These are phyloP conservation scores for Glycine soja DNA, from an alignment of 306 rosid species.

Conservation along the genomic window DNA sequence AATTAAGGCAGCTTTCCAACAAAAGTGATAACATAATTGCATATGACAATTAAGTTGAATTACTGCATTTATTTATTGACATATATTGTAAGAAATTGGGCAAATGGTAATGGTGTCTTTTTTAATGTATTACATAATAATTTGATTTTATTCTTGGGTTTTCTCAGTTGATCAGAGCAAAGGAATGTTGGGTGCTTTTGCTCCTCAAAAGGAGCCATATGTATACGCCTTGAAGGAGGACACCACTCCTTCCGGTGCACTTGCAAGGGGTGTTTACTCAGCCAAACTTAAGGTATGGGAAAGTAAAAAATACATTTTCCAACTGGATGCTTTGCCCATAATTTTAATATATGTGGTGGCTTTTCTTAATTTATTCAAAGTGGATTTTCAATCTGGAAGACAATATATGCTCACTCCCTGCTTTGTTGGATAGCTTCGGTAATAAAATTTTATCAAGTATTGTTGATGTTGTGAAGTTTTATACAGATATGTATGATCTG, in stretches of 20 bases:
- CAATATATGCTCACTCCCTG: neutral
- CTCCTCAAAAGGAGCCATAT: constrained; percentile 80
- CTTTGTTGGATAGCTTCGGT: neutral
- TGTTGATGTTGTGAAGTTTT: neutral
- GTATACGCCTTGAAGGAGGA: constrained; percentile 44
- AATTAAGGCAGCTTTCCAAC: no score
- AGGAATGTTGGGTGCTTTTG: constrained; percentile 95
- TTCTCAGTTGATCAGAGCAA: constrained; percentile 82
- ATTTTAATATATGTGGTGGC: neutral
- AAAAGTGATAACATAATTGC: constrained; percentile 17
- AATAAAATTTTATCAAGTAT: neutral
- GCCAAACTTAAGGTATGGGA: constrained; percentile 81
- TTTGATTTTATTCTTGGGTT: constrained; percentile 24
- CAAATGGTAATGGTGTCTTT: neutral
- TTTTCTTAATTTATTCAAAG: constrained; percentile 4
- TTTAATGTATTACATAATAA: neutral
- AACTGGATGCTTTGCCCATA: constrained; percentile 20
- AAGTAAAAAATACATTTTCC: neutral
- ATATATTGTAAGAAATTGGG: neutral
- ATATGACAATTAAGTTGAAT: constrained; percentile 18
- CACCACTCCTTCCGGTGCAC: constrained; percentile 77
- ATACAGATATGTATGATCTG: constrained; percentile 2
- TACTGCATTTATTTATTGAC: constrained; percentile 7
- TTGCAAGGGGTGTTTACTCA: constrained; percentile 89
- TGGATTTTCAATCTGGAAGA: constrained; percentile 19